Base-by-base conservation (phyloP, 768 basidiomycete species). In the Tricholoma furcatifolium region DNA sequence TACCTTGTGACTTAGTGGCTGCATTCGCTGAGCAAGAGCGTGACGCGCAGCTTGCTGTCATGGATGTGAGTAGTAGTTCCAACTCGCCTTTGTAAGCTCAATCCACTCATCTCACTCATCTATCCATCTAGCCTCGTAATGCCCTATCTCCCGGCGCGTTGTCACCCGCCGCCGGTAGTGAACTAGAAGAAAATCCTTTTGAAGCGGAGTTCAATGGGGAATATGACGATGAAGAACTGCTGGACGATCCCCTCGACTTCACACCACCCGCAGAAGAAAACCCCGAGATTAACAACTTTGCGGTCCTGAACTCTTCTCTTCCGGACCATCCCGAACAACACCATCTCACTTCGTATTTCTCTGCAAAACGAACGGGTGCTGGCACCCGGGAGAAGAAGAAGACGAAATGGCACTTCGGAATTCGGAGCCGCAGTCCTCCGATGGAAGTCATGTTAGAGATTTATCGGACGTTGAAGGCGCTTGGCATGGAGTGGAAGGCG, bases 371-470 rank as follows among this genome's bases (percentile, higher is more conserved):
- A 39, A 75, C 77, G 35, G 67, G 66, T 58, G 70, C 69, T 46
- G 55, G 63, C 31, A 55, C 69, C 50, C 60, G 63, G 18, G 84
- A 84, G 63, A 83, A 85, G 74, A 89, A 86, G 65, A 84, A 88
- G 55, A 89, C 89, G 14, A 88, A 93, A 58, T 98, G 97, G 97
- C 97, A 99, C 67, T 99, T 98, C 64, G 97, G 97, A 7, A 98
- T 99, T 36, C 81, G 97, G 30, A 94, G 91, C 60, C 80, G 95
- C 54, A 89, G 86, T 53, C 92, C 94, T 30, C 97, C 95, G 18
- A 96, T 98, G 91, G 97, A 99, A 69, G 96, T 99, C 20, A 98
- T 99, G 95, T 73, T 97, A 21, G 96, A 98, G 78, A 97, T 99
- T 47, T 98, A 99, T 71, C 77, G 91, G 56, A 97, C 95, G 39